Conservation (phyloP, 352 stramenopile genomes). For the Sclerospora graminicola region DNA sequence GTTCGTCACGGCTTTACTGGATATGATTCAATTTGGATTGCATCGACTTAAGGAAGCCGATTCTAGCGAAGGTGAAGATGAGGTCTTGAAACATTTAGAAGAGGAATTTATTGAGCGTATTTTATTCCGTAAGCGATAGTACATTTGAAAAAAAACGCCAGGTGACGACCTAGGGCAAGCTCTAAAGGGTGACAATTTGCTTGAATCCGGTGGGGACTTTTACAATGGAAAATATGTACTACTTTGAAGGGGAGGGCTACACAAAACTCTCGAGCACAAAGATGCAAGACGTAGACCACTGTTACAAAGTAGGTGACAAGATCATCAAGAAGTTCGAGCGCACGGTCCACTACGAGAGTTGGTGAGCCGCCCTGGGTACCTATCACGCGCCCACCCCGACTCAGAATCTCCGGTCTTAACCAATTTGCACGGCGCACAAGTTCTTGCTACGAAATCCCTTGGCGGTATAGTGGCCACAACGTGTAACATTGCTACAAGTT, state of each 20-base stretch:
- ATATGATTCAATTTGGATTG: conserved; percentile 70
- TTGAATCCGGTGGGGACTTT: conserved; percentile 45
- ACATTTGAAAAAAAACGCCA: background rate
- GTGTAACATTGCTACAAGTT: conserved; percentile 65
- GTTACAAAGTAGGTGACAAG: no score
- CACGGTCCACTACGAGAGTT: conserved; percentile 51
- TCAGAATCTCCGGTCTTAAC: conserved; percentile 59
- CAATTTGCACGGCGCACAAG: conserved; percentile 63
- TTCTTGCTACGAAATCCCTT: conserved; percentile 61
- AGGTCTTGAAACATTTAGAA: conserved; percentile 36
- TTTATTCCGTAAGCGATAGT: conserved; percentile 10
- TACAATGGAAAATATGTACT: conserved; percentile 78
- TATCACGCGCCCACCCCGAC: conserved; percentile 57
- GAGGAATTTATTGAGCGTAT: conserved; percentile 51
- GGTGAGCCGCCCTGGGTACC: conserved; percentile 58
- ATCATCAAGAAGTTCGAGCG: conserved; percentile 54
- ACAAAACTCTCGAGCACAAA: conserved; percentile 28
- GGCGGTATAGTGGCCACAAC: conserved; percentile 68
- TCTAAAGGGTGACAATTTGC: conserved; percentile 31
- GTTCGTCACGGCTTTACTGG: conserved; percentile 33
- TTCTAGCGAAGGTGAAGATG: conserved; percentile 15
- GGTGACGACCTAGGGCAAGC: conserved; percentile 2
- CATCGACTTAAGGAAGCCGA: conserved; percentile 50
- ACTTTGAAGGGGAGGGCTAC: conserved; percentile 74
- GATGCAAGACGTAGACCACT: conserved; percentile 28